phyloP scores from a whole-genome alignment of 768 basidiomycete genomes.

The Obba rivulosa region DNA sequence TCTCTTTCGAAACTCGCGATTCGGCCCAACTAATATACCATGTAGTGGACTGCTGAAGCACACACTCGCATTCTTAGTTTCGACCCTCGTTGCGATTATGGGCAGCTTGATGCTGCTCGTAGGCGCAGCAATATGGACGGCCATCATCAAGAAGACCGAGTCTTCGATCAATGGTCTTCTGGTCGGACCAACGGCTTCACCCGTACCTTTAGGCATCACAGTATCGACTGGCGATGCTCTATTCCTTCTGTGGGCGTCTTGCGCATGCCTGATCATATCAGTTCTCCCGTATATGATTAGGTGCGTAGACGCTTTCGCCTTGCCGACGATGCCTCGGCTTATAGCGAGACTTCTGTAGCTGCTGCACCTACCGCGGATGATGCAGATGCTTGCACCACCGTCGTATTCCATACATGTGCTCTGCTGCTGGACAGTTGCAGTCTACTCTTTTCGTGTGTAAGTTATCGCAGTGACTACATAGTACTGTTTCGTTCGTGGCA shows the following conservation, averaged over 20 bases:
- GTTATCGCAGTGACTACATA: neutral
- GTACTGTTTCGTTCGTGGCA: constrained; percentile 3
- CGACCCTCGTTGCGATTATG: constrained; percentile 55
- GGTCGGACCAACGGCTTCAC: constrained; percentile 30
- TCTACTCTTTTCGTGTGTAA: no score
- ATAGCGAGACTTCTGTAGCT: constrained; percentile 37
- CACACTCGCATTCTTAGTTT: constrained; percentile 61
- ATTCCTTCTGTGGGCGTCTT: constrained; percentile 70
- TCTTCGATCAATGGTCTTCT: constrained; percentile 46
- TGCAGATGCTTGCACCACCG: neutral
- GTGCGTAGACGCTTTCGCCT: constrained; percentile 32
- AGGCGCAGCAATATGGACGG: constrained; percentile 74
- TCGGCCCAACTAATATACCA: neutral
- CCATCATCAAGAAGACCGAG: constrained; percentile 59
- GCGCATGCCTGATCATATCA: constrained; percentile 59
- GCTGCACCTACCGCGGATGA: constrained; percentile 75
- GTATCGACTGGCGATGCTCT: constrained; percentile 59
- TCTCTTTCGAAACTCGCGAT: constrained; percentile 1
- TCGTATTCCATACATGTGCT: no score
- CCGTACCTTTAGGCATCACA: constrained; percentile 52
- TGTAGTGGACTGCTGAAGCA: constrained; percentile 62
- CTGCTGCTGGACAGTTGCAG: no score
- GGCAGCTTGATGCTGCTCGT: constrained; percentile 61
- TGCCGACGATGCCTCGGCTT: neutral
- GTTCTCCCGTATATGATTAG: constrained; percentile 74